Evolutionary conservation across 805 yeast species (phyloP), one percentile per base, ranked within the genome.

Genomic region (Candida insectalens): DNA sequence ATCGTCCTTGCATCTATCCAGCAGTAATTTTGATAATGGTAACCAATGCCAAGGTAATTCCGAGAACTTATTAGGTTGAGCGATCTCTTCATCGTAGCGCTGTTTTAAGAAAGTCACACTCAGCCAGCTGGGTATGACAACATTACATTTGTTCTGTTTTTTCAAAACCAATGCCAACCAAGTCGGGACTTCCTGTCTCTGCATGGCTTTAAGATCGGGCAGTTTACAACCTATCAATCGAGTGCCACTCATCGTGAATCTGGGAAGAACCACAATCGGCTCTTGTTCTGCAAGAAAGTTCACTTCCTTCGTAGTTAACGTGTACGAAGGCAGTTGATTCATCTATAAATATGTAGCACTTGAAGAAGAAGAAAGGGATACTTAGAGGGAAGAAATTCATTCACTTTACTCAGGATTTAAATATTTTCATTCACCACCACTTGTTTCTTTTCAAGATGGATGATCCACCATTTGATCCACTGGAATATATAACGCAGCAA

Each of bases 131-230:
- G 98, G 98, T 10, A 87, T 79, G 6, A 84, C 76, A 3, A 92
- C 75, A 41, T 77, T 80, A 56, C 96, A 85, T 47, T 87, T 79
- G 30, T 77, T 79, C 53, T 92, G 97, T 30, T 78, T 75, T 49
- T 84, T 85, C 32, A 92, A 61, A 15, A 88, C 60, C 6, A 88
- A 51, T 0, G 96, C 97, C 15, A 83, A 62, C 97, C 97, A 92
- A 2, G 89, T 42, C 0, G 96, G 94, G 0, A 92, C 75, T 30
- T 70, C 63, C 14, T 68, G 70, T 34, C 88, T 66, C 39, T 79
- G 69, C 70, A 82, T 67, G 0, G 94, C 84, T 29, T 70, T 55
- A 23, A 84, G 57, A 6, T 65, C 60, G 0, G 89, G 87, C 19
- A 75, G 49, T 27, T 60, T 61, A 19, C 70, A 61, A 4, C 88